phyloP scores from a whole-genome alignment of 495 filamentous ascomycete species.

The Penicillium turbatum region DNA sequence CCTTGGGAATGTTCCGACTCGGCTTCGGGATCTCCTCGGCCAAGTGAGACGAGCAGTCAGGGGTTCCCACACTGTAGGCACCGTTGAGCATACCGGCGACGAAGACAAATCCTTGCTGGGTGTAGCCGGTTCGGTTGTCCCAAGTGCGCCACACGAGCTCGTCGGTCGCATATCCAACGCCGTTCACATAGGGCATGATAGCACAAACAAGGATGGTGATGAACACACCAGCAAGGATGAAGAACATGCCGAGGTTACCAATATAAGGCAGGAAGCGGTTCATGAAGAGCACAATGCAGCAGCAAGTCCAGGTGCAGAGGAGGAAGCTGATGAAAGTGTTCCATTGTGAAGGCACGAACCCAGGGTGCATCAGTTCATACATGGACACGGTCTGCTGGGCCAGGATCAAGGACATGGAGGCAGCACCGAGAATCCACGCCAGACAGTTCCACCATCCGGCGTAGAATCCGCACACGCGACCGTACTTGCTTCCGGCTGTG shows the following conservation, averaged over 20 bases:
- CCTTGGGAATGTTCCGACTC: conserved; percentile 47
- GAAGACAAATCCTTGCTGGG: conserved; percentile 69
- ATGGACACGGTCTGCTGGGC: conserved; percentile 64
- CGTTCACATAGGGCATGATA: conserved; percentile 59
- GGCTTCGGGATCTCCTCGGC: conserved; percentile 74
- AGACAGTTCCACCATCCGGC: conserved; percentile 77
- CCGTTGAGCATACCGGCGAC: conserved; percentile 79
- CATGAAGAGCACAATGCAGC: conserved; percentile 60
- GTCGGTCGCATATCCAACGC: conserved; percentile 47
- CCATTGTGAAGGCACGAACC: conserved; percentile 60
- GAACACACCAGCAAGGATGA: conserved; percentile 64
- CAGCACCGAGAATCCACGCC: conserved; percentile 64
- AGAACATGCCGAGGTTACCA: conserved; percentile 61
- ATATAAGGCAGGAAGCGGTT: conserved; percentile 65
- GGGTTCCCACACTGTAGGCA: conserved; percentile 78
- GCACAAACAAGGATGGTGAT: conserved; percentile 71
- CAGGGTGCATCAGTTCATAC: conserved; percentile 67
- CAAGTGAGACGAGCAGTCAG: conserved; percentile 71
- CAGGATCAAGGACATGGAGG: conserved; percentile 64
- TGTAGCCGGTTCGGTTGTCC: conserved; percentile 65
- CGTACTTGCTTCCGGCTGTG: conserved; percentile 61
- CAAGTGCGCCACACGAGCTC: conserved; percentile 60
- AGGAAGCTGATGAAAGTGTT: conserved; percentile 71
- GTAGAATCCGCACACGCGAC: conserved; percentile 68
- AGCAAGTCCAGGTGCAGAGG: conserved; percentile 62